These are phyloP conservation scores for Schoenoplectus tabernaemontani DNA, from an alignment of 202 grass and related monocot genomes.

Conservation along the genomic window DNA sequence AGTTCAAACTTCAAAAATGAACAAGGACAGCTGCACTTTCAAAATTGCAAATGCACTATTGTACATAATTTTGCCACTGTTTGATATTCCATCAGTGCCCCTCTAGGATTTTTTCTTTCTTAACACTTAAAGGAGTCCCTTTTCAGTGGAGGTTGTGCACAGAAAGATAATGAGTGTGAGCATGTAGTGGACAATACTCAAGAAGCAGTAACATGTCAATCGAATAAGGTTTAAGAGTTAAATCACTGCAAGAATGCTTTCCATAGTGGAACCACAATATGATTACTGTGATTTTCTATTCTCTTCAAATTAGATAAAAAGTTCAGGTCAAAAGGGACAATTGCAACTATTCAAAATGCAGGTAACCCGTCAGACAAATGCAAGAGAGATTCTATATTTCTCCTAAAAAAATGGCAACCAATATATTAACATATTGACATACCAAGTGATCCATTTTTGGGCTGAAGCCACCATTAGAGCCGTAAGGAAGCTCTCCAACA, in stretches of 20 bases:
- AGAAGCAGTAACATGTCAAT: not conserved
- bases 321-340: not conserved
- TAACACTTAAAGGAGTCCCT: too few species aligned
- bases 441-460: constrained; percentile 99
- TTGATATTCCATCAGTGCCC: too few species aligned
- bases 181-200: not conserved
- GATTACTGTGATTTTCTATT: not conserved
- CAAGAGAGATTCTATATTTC: not conserved
- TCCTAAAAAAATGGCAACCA: not conserved
- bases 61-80: not conserved
- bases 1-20: not conserved
- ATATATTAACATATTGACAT: constrained; percentile 22
- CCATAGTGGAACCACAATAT: not conserved
- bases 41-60: not conserved
- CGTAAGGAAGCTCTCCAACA: constrained; percentile 87
- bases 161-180: not conserved
- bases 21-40: not conserved
- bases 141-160: not conserved
- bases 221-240: not conserved
- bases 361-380: not conserved
- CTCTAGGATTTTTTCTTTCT: too few species aligned
- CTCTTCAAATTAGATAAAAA: not conserved
- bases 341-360: not conserved
- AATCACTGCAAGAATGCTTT: not conserved
- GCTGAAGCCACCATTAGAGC: constrained; percentile 60